Evolutionary conservation across 2,329 filamentous ascomycete genomes (phyloP).

Genomic region (Paraphaeosphaeria sporulosa): DNA sequence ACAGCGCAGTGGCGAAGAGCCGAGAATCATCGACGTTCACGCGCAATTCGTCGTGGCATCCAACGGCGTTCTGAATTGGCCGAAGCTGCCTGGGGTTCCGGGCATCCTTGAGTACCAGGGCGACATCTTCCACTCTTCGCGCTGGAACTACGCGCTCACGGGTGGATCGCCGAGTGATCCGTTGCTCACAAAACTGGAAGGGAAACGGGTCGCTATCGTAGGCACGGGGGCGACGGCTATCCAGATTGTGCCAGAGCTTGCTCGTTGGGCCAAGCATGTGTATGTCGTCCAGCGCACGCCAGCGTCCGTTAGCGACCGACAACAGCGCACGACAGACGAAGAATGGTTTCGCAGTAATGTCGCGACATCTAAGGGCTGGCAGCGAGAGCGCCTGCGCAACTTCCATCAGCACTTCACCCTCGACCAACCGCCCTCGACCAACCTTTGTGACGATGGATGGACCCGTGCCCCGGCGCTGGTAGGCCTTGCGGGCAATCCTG

Average conservation of each 20-base stretch:
- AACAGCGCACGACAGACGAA: constrained; percentile 15
- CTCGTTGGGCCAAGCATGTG: constrained; percentile 58
- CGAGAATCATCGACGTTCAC: constrained; percentile 16
- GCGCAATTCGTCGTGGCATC: constrained; percentile 19
- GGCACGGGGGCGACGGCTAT: constrained; percentile 45
- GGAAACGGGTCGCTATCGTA: constrained; percentile 45
- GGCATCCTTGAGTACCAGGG: constrained; percentile 14
- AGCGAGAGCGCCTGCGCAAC: constrained; percentile 55
- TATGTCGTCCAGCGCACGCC: constrained; percentile 67
- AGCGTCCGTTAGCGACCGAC: constrained; percentile 51
- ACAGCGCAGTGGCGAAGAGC: constrained; percentile 14
- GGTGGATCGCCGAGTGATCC: constrained; percentile 28
- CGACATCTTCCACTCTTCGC: constrained; percentile 36
- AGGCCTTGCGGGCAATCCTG: constrained; percentile 8
- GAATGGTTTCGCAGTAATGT: constrained; percentile 46
- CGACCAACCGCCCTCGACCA: constrained; percentile 26
- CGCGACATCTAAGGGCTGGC: constrained; percentile 56
- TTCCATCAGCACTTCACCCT: constrained; percentile 49
- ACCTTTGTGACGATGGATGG: constrained; percentile 61
- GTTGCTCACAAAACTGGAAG: constrained; percentile 44
- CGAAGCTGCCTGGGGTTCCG: constrained; percentile 35
- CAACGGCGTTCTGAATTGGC: constrained; percentile 51
- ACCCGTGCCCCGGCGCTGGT: constrained; percentile 33
- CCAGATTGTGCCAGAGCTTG: constrained; percentile 50
- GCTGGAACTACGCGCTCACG: constrained; percentile 37